A percentile compares a stretch with the other conserved stretches of the same genome.
Evolutionary conservation across 345 rosid genomes (phyloP).

Genomic region (Durio zibethinus): DNA sequence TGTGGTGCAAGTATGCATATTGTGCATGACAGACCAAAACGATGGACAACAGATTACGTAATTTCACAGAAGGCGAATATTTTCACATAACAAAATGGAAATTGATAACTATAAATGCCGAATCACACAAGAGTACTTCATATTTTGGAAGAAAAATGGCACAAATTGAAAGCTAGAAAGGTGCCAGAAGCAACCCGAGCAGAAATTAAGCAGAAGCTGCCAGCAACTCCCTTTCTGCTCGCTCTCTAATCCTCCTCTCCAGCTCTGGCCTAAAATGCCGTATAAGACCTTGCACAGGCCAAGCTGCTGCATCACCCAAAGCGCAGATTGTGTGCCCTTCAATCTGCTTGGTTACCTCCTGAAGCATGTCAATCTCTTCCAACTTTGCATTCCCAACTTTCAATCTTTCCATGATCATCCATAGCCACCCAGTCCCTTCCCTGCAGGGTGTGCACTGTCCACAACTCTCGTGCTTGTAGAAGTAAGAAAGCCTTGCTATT

Average conservation of each 20-base stretch:
- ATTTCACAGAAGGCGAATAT: not conserved
- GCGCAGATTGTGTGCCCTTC: conserved; percentile 99
- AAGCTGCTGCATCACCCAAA: conserved; percentile 98
- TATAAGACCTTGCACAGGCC: conserved; percentile 99
- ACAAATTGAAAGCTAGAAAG: not conserved
- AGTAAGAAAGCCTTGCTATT: conserved; percentile 92
- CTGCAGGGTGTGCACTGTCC: conserved; percentile 99
- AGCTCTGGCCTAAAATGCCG: conserved; percentile 98
- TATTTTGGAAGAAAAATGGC: not conserved
- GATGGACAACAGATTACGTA: not conserved
- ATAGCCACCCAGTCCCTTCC: conserved; percentile 97
- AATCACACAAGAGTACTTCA: not conserved
- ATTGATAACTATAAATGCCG: not conserved
- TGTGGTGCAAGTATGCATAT: not conserved
- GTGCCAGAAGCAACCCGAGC: conserved; percentile 2
- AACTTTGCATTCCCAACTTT: conserved; percentile 92
- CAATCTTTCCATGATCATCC: conserved; percentile 99
- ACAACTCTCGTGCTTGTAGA: conserved; percentile 98
- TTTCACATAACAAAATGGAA: not conserved
- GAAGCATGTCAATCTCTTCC: conserved; percentile 99
- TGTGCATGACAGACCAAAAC: not conserved
- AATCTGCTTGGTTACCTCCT: conserved; percentile 95
- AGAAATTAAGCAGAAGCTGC: conserved; percentile 73
- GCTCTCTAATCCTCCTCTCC: conserved; percentile 89
- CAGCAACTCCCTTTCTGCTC: conserved; percentile 84